Conservation (phyloP, 345 rosid genomes). For the Syzygium oleosum region DNA sequence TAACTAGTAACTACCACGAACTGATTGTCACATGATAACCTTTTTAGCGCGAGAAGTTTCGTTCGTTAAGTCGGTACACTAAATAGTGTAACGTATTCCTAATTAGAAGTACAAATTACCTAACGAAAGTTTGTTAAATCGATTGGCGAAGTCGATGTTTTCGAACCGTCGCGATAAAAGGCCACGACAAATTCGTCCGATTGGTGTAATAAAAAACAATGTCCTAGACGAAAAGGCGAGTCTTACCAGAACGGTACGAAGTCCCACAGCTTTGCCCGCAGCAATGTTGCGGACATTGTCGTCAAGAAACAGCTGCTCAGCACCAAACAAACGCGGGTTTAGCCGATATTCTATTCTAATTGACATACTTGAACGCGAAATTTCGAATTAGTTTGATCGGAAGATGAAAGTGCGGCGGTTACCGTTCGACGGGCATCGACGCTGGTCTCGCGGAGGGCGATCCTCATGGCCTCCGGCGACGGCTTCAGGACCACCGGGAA, state of each 20-base stretch:
- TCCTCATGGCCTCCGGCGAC: constrained; percentile 64
- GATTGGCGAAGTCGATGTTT: not conserved
- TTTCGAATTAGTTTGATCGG: not conserved
- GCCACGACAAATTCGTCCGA: not conserved
- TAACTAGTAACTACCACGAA: not conserved
- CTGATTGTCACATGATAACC: not conserved
- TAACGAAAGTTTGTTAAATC: not conserved
- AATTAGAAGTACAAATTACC: not conserved
- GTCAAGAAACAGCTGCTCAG: constrained; percentile 59
- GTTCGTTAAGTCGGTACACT: fast-evolving
- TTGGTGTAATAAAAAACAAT: not conserved
- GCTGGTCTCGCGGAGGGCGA: constrained; percentile 48
- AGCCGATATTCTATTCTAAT: not conserved
- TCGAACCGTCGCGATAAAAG: not conserved
- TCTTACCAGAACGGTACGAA: constrained; percentile 59
- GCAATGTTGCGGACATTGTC: constrained; percentile 62
- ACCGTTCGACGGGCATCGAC: constrained; percentile 72
- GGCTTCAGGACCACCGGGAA: constrained; percentile 79
- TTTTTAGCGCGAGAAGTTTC: too few species aligned
- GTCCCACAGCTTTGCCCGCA: constrained; percentile 71
- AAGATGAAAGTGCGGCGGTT: not conserved
- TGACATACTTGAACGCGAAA: not conserved
- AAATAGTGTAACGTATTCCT: not conserved
- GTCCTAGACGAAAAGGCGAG: not conserved
- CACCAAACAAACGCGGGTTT: not conserved